Base-by-base conservation (phyloP, 768 basidiomycete species). In the Boletus subparvulus region DNA sequence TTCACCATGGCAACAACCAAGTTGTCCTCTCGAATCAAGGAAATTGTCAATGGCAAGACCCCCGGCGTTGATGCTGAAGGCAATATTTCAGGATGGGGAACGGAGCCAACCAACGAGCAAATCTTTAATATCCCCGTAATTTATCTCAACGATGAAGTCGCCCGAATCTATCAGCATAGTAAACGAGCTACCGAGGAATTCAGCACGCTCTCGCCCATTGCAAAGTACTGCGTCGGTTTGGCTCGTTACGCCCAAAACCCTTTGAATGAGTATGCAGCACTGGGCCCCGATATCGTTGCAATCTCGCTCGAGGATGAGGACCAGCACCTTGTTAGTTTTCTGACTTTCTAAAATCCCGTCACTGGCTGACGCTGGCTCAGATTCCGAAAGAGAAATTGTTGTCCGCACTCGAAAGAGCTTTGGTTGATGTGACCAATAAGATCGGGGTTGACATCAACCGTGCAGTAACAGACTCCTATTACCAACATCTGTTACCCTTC, bases 361-460 rank as follows among this genome's bases (percentile, higher is more conserved):
- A 40, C 49, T 50, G 32, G 54, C 41, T 61, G 30, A 68, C 49
- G 17, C 8, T 44, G 39, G 16, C 21, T n/a, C 56, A 98, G 94
- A 80, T 98, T 41, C 86, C 95, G 0, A 79, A 76, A 59, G 95
- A 97, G 64, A 97, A 96, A 69, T 76, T 98, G 14, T 71, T 93
- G 47, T 72, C 78, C 6, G 84, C 87, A 1, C 83, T 97, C 40
- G 97, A 99, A 70, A 86, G 92, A 40, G 87, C 84, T 28, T 76
- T 99, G 37, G 92, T 97, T 54, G 95, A 98, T 69, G 79, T 92
- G 28, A 88, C 91, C 54, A 98, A 95, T 73, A 86, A 85, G 66
- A 87, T 95, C 58, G 97, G 97, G 32, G 94, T 98, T 44, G 95
- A 98, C 69, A 90, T 99, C 76, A 98, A 99, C 70, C 88, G 89